These are phyloP conservation scores for Mycena leptocephala DNA, from an alignment of 768 basidiomycete genomes.

Conservation along the genomic window DNA sequence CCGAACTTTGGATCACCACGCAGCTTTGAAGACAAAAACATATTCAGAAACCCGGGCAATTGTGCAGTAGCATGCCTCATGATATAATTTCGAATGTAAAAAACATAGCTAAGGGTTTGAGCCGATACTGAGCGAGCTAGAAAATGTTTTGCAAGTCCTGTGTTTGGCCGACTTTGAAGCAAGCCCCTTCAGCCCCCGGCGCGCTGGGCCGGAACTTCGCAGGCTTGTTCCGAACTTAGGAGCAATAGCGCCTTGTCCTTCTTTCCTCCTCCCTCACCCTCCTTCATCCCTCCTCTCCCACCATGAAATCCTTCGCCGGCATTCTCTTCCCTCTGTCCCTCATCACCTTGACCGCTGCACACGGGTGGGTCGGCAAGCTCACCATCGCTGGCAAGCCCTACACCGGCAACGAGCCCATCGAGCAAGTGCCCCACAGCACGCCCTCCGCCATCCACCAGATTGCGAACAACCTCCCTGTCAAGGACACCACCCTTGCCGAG, in stretches of 20 bases:
- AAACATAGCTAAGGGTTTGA: too few species aligned
- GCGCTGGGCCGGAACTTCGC: too few species aligned
- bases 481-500: slow-evolving; percentile 59
- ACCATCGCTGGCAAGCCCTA: slow-evolving; percentile 20
- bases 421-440: not conserved
- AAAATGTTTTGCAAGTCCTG: too few species aligned
- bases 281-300: not conserved
- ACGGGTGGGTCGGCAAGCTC: slow-evolving; percentile 32
- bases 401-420: slow-evolving; percentile 25
- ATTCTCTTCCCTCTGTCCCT: slow-evolving; percentile 21
- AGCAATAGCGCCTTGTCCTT: not conserved
- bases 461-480: slow-evolving; percentile 42
- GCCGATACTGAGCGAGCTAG: too few species aligned
- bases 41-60: too few species aligned
- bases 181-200: not conserved
- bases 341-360: slow-evolving; percentile 30
- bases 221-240: too few species aligned
- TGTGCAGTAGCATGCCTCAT: too few species aligned
- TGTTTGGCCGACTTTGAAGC: too few species aligned
- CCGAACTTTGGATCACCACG: too few species aligned
- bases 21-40: too few species aligned
- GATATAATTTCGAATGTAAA: too few species aligned
- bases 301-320: slow-evolving; percentile 18
- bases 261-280: not conserved
- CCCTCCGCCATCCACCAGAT: slow-evolving; percentile 25